A percentile compares a stretch with the other conserved stretches of the same genome.
These are phyloP conservation scores for Lyophyllum shimeji DNA, from an alignment of 768 basidiomycete species.

Conservation along the genomic window DNA sequence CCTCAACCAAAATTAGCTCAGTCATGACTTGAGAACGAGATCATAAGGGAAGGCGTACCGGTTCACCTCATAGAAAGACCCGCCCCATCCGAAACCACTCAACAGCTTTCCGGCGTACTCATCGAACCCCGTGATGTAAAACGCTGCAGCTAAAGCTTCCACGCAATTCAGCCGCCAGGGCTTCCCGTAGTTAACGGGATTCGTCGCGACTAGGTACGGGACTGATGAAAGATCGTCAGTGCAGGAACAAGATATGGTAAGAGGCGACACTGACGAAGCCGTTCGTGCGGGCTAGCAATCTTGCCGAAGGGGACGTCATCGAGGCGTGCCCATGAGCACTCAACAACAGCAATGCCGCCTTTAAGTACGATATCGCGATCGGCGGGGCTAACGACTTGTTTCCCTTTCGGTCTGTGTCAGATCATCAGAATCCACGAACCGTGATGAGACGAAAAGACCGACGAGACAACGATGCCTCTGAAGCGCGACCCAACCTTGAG, in stretches of 20 bases:
- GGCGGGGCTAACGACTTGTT: constrained; percentile 71
- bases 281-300: constrained; percentile 90
- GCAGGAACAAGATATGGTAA: not conserved
- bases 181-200: constrained; percentile 97
- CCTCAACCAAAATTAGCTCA: not conserved
- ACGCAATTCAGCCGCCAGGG: constrained; percentile 96
- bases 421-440: not conserved
- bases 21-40: not conserved
- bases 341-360: constrained; percentile 91
- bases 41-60: constrained; percentile 39
- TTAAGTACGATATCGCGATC: constrained; percentile 78
- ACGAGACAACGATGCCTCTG: constrained; percentile 94
- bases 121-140: constrained; percentile 90
- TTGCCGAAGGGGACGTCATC: constrained; percentile 95
- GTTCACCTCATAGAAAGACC: constrained; percentile 86
- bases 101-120: constrained; percentile 77
- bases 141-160: constrained; percentile 91
- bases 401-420: constrained; percentile 74
- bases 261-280: constrained; percentile 63
- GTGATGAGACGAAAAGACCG: constrained; percentile 31
- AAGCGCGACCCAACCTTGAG: constrained; percentile 85
- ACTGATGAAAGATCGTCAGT: constrained; percentile 46
- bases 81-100: constrained; percentile 88
- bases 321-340: constrained; percentile 96
- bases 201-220: constrained; percentile 92